phyloP scores from a whole-genome alignment of 805 yeast genomes.

The Hemisphaericaspora nanyangensis region DNA sequence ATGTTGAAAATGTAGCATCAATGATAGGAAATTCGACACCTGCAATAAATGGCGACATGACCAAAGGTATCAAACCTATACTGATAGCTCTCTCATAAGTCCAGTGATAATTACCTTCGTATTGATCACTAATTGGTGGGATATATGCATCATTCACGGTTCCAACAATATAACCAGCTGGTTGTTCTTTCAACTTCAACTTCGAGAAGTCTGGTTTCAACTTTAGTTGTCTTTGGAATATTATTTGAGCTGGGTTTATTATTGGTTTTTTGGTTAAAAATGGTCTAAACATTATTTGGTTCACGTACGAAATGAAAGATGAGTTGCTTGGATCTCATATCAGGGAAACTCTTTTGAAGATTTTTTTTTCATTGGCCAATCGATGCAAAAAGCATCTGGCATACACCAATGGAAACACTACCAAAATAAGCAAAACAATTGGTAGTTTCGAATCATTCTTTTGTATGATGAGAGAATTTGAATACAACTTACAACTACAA shows the following conservation, averaged over 20 bases:
- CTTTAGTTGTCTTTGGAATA: slow-evolving; percentile 13
- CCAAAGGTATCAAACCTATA: slow-evolving; percentile 70
- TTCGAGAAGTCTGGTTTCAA: slow-evolving; percentile 44
- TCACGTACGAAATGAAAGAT: background rate
- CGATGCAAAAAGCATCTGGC: no score
- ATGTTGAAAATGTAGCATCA: slow-evolving; percentile 67
- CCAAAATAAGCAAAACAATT: no score
- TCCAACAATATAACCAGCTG: slow-evolving; percentile 90
- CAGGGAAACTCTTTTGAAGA: no score
- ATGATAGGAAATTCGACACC: slow-evolving; percentile 67
- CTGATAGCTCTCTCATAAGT: slow-evolving; percentile 75
- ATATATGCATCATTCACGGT: slow-evolving; percentile 85
- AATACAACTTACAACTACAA: no score
- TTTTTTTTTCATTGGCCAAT: no score
- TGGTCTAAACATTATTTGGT: background rate
- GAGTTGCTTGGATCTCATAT: no score
- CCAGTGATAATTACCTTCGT: slow-evolving; percentile 93
- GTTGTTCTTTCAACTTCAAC: slow-evolving; percentile 63
- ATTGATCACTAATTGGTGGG: slow-evolving; percentile 56
- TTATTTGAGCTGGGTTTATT: background rate
- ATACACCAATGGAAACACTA: no score
- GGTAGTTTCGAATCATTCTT: no score
- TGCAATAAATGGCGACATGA: slow-evolving; percentile 68
- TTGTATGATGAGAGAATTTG: no score
- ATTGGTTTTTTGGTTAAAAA: background rate